Evolutionary conservation across 306 rosid species (phyloP), one percentile per base, ranked within the genome.

Genomic region (Cicer yamashitae): DNA sequence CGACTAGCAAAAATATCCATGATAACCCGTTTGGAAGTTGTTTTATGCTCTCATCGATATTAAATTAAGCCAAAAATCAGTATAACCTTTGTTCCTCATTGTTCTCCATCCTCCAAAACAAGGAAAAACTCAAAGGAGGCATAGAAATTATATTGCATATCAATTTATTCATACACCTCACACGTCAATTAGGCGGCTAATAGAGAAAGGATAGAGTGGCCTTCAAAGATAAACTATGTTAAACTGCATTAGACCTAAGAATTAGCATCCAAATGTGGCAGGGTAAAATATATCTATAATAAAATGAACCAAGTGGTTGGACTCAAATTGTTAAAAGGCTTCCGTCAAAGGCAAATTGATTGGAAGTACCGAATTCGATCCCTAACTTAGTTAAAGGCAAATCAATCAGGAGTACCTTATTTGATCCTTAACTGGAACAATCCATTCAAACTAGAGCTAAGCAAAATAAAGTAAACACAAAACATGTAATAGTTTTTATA

Each of bases 101-200:
- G 71, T 34, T 60, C 20, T 47, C 14, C 9, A 50, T 60, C 72
- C 66, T 78, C 66, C 15, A 39, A 70, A 48, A 39, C 38, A 52
- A 53, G 51, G 34, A 44, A 62, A 70, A 48, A 25, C 73, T 51
- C 52, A 3, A 53, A 25, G 51, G 14, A 34, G 65, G 9, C 61
- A 64, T 44, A 72, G n/a, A 61, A 22, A 20, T 41, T 50, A 61
- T 38, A 65, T 11, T 39, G 51, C 46, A 65, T 15, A 34, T 47
- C 20, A 65, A 74, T 57, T 37, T 57, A 60, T 50, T 57, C 78
- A n/a, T 14, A 63, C 50, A 20, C 75, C 17, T 51, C 64, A 45
- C 18, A 6, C 2, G 1, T 14, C 52, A 65, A 73, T 30, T 56
- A 30, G 6, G 10, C 20, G 34, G 51, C 69, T n/a, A 15, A 59